Conservation (phyloP, 2,329 filamentous ascomycete species). For the Trichophyton benhamiae region DNA sequence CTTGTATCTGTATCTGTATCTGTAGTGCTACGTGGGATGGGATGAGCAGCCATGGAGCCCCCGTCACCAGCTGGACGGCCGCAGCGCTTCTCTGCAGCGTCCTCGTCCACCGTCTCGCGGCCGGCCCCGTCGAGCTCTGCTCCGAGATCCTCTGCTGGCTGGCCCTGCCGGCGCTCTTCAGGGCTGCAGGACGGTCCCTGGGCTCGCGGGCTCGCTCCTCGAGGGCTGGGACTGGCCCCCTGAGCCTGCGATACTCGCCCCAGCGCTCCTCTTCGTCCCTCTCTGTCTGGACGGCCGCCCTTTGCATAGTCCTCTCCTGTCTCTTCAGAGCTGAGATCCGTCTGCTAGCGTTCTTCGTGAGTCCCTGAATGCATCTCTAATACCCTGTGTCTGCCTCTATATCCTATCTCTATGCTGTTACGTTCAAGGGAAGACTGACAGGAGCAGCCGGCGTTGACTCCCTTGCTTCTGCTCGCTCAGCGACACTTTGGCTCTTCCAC, state of each 20-base stretch:
- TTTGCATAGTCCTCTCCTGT: conserved; percentile 2
- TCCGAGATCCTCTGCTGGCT: conserved; percentile 7
- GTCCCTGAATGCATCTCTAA: neutral
- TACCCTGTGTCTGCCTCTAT: neutral
- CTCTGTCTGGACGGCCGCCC: conserved; percentile 5
- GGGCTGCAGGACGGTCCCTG: neutral
- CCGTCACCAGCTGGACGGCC: conserved; percentile 2
- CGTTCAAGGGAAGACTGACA: neutral
- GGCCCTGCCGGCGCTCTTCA: conserved; percentile 4
- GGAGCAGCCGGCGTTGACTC: conserved; percentile 22
- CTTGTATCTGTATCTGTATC: neutral
- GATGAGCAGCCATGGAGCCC: neutral
- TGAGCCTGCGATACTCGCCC: neutral
- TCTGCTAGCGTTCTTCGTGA: conserved; percentile 7
- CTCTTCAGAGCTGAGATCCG: conserved; percentile 7
- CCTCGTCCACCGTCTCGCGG: neutral
- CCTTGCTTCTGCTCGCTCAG: conserved; percentile 21
- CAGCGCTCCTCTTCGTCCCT: neutral
- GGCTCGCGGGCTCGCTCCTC: no score
- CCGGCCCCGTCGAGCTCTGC: conserved; percentile 4
- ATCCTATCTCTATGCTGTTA: neutral
- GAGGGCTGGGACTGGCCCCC: neutral
- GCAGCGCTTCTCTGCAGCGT: conserved; percentile 2
- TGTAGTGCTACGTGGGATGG: neutral
- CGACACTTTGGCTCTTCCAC: conserved; percentile 12